phyloP scores from a whole-genome alignment of 768 basidiomycete species.

The Mycena albidolilacea region DNA sequence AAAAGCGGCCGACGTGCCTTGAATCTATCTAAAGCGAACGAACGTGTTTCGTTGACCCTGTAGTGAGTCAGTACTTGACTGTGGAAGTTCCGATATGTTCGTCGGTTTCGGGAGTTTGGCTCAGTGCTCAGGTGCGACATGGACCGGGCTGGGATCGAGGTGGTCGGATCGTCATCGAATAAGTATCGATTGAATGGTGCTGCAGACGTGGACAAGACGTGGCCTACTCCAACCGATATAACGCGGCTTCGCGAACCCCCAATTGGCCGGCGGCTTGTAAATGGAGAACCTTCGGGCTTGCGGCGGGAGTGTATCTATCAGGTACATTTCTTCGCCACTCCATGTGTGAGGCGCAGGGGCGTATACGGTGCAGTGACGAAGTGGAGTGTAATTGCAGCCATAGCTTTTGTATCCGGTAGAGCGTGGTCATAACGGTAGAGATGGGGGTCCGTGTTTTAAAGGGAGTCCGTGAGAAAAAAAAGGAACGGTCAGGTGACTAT shows the following conservation, averaged over 20 bases:
- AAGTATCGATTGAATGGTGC: slow-evolving; percentile 2
- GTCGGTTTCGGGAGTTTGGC: slow-evolving; percentile 2
- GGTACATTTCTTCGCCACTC: not conserved
- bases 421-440: not conserved
- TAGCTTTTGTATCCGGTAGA: not conserved
- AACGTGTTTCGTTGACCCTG: slow-evolving; percentile 5
- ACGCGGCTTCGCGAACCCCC: slow-evolving; percentile 8
- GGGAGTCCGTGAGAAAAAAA: not conserved
- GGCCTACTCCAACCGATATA: slow-evolving; percentile 10
- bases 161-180: slow-evolving; percentile 7
- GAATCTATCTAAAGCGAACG: not conserved
- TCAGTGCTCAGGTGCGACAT: not conserved
- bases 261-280: not conserved
- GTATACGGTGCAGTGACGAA: not conserved
- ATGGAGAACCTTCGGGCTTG: slow-evolving; percentile 29
- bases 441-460: not conserved
- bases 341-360: not conserved
- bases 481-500: slow-evolving; percentile 8
- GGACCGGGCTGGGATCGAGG: not conserved
- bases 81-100: slow-evolving; percentile 12
- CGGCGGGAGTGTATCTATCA: not conserved
- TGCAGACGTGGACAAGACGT: not conserved
- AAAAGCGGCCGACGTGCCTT: not conserved
- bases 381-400: not conserved
- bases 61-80: no score